A percentile compares a stretch with the other conserved stretches of the same genome.
phyloP scores from a whole-genome alignment of 2,329 filamentous ascomycete species.

The Colletotrichum kahawae region DNA sequence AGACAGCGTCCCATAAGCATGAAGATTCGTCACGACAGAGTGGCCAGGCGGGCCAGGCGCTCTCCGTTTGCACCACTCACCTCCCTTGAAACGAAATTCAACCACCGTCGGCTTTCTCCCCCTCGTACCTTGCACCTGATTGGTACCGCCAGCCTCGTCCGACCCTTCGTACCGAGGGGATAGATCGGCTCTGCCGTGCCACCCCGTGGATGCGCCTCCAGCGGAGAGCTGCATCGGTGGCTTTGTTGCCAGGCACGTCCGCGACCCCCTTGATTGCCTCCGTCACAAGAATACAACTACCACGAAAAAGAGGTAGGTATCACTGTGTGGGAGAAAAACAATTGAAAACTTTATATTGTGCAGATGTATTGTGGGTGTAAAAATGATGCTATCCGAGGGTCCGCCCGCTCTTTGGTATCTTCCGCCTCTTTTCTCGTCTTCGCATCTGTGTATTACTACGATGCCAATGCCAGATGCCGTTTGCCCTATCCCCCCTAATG shows the following conservation, averaged over 20 bases:
- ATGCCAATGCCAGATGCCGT: background rate
- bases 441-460: background rate
- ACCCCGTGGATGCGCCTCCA: background rate
- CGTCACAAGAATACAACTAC: no score
- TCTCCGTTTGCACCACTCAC: background rate
- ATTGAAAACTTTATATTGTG: background rate
- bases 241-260: background rate
- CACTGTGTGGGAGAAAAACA: background rate
- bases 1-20: background rate
- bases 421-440: background rate
- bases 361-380: background rate
- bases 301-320: background rate
- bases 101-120: background rate
- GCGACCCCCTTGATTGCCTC: background rate
- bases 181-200: background rate
- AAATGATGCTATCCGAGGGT: background rate
- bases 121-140: background rate
- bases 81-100: background rate
- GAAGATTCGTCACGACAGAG: background rate
- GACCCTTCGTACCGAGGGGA: background rate
- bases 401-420: slow-evolving; percentile 15
- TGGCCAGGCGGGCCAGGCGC: background rate
- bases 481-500: background rate
- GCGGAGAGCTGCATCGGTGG: background rate
- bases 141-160: background rate